A percentile compares a stretch with the other conserved stretches of the same genome.
These are phyloP conservation scores for Paralagenidium karlingii DNA, from an alignment of 352 stramenopile species.

Conservation along the genomic window DNA sequence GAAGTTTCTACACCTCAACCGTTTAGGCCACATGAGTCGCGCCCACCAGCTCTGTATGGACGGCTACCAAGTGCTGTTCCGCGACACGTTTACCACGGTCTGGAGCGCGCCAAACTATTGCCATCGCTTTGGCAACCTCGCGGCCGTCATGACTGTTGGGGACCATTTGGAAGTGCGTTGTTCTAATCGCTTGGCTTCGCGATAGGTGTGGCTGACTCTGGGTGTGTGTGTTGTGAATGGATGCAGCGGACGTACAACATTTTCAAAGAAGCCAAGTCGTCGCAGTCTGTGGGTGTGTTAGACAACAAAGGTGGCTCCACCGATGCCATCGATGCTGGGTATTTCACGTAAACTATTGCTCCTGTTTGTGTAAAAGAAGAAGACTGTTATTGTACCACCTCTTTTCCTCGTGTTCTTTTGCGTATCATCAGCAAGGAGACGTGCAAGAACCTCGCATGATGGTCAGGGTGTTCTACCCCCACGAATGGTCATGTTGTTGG, in stretches of 20 bases:
- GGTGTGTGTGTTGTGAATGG: no score
- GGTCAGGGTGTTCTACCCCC: no score
- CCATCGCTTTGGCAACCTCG: constrained; percentile 71
- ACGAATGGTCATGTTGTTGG: no score
- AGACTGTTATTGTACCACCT: neutral
- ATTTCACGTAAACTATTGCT: constrained; percentile 70
- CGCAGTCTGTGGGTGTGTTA: constrained; percentile 48
- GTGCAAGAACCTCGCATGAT: no score
- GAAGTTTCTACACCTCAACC: constrained; percentile 75
- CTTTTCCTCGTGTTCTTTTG: constrained; percentile 1
- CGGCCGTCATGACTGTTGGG: constrained; percentile 54
- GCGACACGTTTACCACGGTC: constrained; percentile 68
- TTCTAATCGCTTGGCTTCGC: neutral
- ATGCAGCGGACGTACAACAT: constrained; percentile 70
- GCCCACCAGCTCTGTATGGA: constrained; percentile 83
- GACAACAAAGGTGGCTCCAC: constrained; percentile 54
- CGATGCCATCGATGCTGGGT: constrained; percentile 74
- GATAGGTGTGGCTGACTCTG: no score
- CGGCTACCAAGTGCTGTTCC: constrained; percentile 63
- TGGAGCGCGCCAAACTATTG: constrained; percentile 84
- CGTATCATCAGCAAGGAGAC: constrained; percentile 1
- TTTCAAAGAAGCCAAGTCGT: constrained; percentile 65
- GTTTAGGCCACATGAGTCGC: constrained; percentile 62
- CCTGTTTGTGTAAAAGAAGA: neutral
- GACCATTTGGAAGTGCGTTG: constrained; percentile 35